A percentile compares a stretch with the other conserved stretches of the same genome.
Conservation (phyloP, 2,329 filamentous ascomycete genomes). For the Apiospora koreana region DNA sequence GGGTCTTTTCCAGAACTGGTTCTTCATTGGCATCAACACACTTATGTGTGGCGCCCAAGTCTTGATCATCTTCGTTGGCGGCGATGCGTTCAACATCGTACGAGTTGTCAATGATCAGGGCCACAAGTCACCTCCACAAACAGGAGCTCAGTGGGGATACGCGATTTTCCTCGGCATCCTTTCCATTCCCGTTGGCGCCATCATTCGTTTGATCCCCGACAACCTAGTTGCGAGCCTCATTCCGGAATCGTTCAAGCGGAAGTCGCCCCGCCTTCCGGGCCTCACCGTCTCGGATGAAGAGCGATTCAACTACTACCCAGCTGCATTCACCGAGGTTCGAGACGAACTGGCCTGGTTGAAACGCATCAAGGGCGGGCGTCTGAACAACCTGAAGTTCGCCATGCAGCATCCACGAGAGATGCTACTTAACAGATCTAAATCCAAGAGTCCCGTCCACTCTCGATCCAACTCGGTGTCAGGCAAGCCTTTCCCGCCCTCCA, state of each 20-base stretch:
- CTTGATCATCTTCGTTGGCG: slow-evolving; percentile 87
- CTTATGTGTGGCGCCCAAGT: slow-evolving; percentile 90
- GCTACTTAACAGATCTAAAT: slow-evolving; percentile 51
- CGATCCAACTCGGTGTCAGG: slow-evolving; percentile 60
- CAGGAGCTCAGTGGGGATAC: slow-evolving; percentile 80
- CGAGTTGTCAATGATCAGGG: slow-evolving; percentile 39
- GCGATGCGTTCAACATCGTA: slow-evolving; percentile 74
- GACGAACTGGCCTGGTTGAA: slow-evolving; percentile 82
- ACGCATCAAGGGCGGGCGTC: slow-evolving; percentile 76
- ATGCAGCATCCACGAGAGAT: slow-evolving; percentile 74
- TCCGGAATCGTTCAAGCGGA: slow-evolving; percentile 53
- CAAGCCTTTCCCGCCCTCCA: slow-evolving; percentile 50
- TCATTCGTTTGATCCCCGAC: slow-evolving; percentile 84
- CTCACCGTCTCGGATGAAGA: slow-evolving; percentile 68
- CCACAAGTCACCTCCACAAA: slow-evolving; percentile 46
- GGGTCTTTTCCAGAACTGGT: slow-evolving; percentile 79
- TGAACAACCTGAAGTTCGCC: slow-evolving; percentile 80
- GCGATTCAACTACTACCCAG: slow-evolving; percentile 67
- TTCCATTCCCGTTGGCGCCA: slow-evolving; percentile 81
- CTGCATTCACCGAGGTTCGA: slow-evolving; percentile 71
- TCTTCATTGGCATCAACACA: slow-evolving; percentile 83
- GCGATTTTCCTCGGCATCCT: slow-evolving; percentile 80
- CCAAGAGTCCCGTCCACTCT: slow-evolving; percentile 64
- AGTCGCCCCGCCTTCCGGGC: slow-evolving; percentile 48
- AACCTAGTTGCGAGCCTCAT: slow-evolving; percentile 57